Conservation (phyloP, 164 flowering plant species). For the Cinnamomum micranthum region DNA sequence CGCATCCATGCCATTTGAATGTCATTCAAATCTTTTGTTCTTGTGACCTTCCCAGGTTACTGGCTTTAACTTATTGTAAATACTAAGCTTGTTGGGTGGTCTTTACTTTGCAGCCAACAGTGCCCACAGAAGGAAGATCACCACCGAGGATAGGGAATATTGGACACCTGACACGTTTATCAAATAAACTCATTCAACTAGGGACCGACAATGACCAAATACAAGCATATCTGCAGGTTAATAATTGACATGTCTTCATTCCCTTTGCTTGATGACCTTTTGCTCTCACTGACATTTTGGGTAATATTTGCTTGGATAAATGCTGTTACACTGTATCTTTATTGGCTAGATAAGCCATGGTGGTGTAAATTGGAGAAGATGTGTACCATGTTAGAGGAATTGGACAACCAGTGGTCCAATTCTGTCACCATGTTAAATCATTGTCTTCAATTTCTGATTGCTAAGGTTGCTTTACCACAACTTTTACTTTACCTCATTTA, state of each 20-base stretch:
- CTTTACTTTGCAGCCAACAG: conserved; percentile 61
- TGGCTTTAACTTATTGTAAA: background rate
- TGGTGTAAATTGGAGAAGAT: no score
- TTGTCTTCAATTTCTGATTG: no score
- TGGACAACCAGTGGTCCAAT: no score
- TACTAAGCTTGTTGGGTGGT: conserved; percentile 4
- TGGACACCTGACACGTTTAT: conserved; percentile 83
- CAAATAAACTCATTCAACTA: conserved; percentile 71
- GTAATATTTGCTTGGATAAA: no score
- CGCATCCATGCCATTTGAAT: background rate
- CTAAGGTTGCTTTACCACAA: no score
- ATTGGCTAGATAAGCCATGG: no score
- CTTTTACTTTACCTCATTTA: no score
- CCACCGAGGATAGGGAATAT: conserved; percentile 82
- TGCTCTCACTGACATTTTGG: no score
- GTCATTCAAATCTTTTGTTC: background rate
- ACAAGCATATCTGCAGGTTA: conserved; percentile 68
- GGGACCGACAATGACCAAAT: conserved; percentile 49
- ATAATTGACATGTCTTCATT: background rate
- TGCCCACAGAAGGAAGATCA: conserved; percentile 57
- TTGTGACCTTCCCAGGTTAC: background rate
- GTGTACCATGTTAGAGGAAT: no score
- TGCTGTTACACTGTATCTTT: no score
- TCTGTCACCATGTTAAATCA: no score
- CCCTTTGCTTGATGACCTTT: no score